Conservation (phyloP, 768 basidiomycete species). For the Sporobolomyces phaffii region DNA sequence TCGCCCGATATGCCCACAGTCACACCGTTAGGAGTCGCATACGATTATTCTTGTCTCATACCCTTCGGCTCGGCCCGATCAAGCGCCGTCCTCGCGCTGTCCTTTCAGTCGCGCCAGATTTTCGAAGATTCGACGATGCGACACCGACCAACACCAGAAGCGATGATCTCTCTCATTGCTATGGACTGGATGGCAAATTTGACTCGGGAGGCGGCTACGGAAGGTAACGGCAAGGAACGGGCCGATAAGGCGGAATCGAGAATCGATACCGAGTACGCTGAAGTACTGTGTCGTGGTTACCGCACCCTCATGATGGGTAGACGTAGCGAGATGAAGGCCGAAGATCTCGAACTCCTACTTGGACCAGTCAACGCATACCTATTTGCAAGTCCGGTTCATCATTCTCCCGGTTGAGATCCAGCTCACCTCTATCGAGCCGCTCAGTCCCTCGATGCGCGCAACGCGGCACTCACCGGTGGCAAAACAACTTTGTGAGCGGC, state of each 20-base stretch:
- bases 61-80: not conserved
- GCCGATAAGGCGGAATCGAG: not conserved
- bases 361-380: constrained; percentile 5
- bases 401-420: too few species aligned
- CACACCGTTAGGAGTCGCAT: not conserved
- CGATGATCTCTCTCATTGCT: not conserved
- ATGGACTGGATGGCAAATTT: constrained; percentile 7
- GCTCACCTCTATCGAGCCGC: too few species aligned
- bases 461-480: not conserved
- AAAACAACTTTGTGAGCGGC: not conserved
- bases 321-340: not conserved
- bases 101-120: constrained; percentile 4
- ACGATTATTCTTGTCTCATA: not conserved
- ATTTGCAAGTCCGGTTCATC: constrained; percentile 8
- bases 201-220: not conserved
- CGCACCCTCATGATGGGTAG: constrained; percentile 5
- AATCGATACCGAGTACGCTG: not conserved
- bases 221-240: not conserved
- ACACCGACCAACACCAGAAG: constrained; percentile 7
- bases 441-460: constrained; percentile 1
- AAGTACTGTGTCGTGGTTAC: not conserved
- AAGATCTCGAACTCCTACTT: not conserved
- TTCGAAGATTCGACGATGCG: constrained; percentile 17
- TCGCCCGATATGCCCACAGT: not conserved
- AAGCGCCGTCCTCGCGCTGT: constrained; percentile 4